Base-by-base conservation (phyloP, 768 basidiomycete species). In the Clathrus columnatus region DNA sequence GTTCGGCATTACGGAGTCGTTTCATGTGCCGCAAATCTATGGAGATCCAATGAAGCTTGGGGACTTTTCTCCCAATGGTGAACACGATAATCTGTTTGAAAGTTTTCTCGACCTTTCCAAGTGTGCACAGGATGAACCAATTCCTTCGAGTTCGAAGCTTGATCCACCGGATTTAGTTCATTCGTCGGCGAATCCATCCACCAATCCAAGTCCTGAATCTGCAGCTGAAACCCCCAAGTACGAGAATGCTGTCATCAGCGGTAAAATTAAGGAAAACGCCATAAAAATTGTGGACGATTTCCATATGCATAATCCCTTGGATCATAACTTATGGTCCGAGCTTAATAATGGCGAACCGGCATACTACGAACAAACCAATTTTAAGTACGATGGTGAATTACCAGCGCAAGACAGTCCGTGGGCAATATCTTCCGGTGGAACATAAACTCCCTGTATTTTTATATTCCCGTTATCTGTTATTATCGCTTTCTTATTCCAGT, bases 341-440 rank as follows among this genome's bases (percentile, higher is more conserved):
- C 80, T 89, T 30, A 84, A 87, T 61, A 84, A 84, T 42, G 85
- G 86, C 50, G 85, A 87, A 70, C 78, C 80, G 17, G 75, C 83
- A 47, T 87, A 83, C 65, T 88, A 80, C 69, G 69, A 73, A 59
- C 28, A 62, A 29, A 69, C 68, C 51, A 76, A 76, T 42, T 90
- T 83, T 83, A 88, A 85, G 69, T 90, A 81, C 80, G 87, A 87
- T 53, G 75, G 78, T 60, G 65, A 74, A 30, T 87, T 89, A 85
- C 69, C 75, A 57, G 69, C 77, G 43, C 64, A 75, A 59, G 87
- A 88, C 5, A 81, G 79, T 64, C 75, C 84, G 21, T 90, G 87
- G 87, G 84, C 83, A 28, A 81, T 88, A 62, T 83, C 74, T 18
- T 53, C 54, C 29, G 54, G 45, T 47, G 54, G 54, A 24, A 32